Evolutionary conservation across 176 grass and related monocot genomes (phyloP).

Genomic region (Paspalum notatum): DNA sequence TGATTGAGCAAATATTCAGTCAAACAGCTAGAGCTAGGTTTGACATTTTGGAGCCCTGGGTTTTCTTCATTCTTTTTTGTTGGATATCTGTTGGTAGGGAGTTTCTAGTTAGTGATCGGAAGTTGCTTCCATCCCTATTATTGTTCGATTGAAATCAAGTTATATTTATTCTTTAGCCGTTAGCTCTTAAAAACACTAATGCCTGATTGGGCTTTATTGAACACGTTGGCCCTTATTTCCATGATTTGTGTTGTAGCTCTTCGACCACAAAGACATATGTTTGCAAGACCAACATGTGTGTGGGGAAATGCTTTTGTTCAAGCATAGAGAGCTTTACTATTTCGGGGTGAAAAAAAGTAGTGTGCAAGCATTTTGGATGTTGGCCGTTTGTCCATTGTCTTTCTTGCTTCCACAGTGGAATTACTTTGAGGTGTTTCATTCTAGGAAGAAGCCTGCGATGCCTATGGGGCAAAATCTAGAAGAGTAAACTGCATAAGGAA

Average conservation of each 20-base stretch:
- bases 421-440: too few relatives aligned
- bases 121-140: constrained; percentile 2
- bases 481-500: too few relatives aligned
- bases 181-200: neutral
- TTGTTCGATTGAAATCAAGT: neutral
- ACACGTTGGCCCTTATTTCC: neutral
- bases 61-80: neutral
- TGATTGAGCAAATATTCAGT: constrained; percentile 17
- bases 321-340: neutral
- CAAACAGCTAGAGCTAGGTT: neutral
- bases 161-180: neutral
- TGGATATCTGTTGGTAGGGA: neutral
- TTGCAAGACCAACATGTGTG: neutral
- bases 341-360: neutral
- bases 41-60: neutral
- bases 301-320: neutral
- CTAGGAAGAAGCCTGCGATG: too few relatives aligned
- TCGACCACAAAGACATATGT: neutral
- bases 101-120: neutral
- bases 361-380: neutral
- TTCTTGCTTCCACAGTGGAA: too few relatives aligned
- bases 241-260: neutral
- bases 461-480: too few relatives aligned
- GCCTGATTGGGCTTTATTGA: neutral
- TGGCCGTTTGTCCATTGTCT: too few relatives aligned